phyloP scores from a whole-genome alignment of 192 early-diverging fungal species.

The Rhizophlyctis rosea region DNA sequence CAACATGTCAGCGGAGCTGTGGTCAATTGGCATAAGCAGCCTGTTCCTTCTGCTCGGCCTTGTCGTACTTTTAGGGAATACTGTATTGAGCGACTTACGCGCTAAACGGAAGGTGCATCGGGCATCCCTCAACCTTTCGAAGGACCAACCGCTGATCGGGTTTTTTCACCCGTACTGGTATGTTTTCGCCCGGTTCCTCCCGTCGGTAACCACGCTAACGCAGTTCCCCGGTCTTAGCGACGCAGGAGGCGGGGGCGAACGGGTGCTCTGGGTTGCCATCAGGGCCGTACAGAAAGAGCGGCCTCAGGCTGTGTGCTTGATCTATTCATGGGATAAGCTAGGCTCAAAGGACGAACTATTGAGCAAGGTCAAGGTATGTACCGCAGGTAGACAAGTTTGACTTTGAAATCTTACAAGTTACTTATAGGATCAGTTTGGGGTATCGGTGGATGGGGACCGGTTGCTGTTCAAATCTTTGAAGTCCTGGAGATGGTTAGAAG shows the following conservation, averaged over 20 bases:
- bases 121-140: too few relatives aligned
- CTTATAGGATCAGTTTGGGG: constrained; percentile 70
- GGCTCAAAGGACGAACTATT: constrained; percentile 56
- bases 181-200: background rate
- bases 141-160: constrained; percentile 9
- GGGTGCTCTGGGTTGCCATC: constrained; percentile 92
- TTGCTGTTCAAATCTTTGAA: constrained; percentile 65
- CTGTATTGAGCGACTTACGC: too few relatives aligned
- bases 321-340: constrained; percentile 78
- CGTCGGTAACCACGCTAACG: background rate
- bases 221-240: too few relatives aligned
- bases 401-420: too few relatives aligned
- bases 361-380: constrained; percentile 54
- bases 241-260: constrained; percentile 92
- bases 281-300: constrained; percentile 72
- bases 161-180: constrained; percentile 96
- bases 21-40: too few relatives aligned
- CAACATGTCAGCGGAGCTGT: too few relatives aligned
- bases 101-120: too few relatives aligned
- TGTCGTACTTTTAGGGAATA: too few relatives aligned
- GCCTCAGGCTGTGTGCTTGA: constrained; percentile 60
- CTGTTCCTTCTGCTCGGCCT: too few relatives aligned
- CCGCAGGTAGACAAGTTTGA: background rate
- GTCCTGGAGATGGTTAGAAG: constrained; percentile 66
- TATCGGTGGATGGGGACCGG: constrained; percentile 51